These are phyloP conservation scores for Hymenoscyphus occultus DNA, from an alignment of 2,329 filamentous ascomycete species.

Conservation along the genomic window DNA sequence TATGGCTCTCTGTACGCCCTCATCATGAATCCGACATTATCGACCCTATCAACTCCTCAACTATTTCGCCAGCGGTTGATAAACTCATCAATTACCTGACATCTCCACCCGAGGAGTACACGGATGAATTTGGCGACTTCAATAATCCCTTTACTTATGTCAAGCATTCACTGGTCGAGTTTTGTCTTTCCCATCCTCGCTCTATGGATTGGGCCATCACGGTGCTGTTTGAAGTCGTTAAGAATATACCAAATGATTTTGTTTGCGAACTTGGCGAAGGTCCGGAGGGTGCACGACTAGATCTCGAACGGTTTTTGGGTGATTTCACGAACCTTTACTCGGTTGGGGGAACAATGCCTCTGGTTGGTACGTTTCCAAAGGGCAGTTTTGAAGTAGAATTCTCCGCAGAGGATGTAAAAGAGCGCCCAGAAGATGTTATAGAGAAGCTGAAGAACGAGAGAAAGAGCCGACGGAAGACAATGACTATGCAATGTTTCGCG, in stretches of 20 bases:
- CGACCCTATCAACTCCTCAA: background rate
- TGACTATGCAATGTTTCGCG: background rate
- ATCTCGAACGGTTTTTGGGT: background rate
- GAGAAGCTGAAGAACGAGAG: background rate
- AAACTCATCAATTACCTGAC: background rate
- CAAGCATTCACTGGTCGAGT: background rate
- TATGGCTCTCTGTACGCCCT: background rate
- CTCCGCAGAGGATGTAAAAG: background rate
- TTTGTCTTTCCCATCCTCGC: background rate
- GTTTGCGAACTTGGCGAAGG: background rate
- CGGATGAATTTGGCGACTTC: background rate
- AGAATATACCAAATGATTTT: background rate
- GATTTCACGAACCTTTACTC: background rate
- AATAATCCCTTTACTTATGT: background rate
- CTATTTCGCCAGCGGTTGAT: background rate
- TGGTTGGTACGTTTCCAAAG: background rate
- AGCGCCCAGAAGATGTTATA: background rate
- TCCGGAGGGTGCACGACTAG: background rate
- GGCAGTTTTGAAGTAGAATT: background rate
- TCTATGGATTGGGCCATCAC: background rate
- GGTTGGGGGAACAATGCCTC: background rate
- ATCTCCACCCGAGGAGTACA: background rate
- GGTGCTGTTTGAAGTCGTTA: background rate
- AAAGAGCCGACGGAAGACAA: background rate
- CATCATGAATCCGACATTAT: background rate